Evolutionary conservation across 2,329 filamentous ascomycete species (phyloP).

Genomic region (Amauroascus verrucosus): DNA sequence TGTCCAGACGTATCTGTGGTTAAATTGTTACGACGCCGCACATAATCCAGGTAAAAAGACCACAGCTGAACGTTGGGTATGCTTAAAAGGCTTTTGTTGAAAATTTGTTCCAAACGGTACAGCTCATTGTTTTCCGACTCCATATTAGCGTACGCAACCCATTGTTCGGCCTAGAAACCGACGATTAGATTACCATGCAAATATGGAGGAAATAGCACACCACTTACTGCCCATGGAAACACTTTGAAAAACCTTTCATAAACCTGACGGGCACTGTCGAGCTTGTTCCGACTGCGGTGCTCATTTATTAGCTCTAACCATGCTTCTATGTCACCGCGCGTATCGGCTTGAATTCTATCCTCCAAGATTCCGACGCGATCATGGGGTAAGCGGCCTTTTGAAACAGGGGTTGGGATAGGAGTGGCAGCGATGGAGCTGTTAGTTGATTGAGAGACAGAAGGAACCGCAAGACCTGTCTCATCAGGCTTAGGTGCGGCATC

Average conservation of each 20-base stretch:
- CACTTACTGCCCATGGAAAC: conserved; percentile 82
- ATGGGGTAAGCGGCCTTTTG: conserved; percentile 52
- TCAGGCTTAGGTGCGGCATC: conserved; percentile 29
- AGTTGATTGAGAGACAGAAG: conserved; percentile 23
- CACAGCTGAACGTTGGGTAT: conserved; percentile 79
- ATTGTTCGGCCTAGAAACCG: conserved; percentile 65
- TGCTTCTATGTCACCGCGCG: conserved; percentile 81
- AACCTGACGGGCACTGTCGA: conserved; percentile 66
- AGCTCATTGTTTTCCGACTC: conserved; percentile 82
- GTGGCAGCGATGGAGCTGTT: conserved; percentile 32
- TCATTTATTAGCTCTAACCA: conserved; percentile 84
- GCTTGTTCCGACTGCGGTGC: conserved; percentile 67
- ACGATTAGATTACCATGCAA: conserved; percentile 23
- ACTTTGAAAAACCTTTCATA: conserved; percentile 81
- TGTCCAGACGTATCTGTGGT: conserved; percentile 64
- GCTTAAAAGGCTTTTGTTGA: conserved; percentile 65
- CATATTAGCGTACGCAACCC: conserved; percentile 80
- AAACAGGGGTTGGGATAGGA: conserved; percentile 36
- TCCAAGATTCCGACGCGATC: conserved; percentile 74
- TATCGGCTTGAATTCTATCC: conserved; percentile 83
- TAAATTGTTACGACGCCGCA: conserved; percentile 81
- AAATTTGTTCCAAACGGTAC: conserved; percentile 68
- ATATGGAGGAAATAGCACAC: neutral
- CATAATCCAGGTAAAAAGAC: conserved; percentile 90
- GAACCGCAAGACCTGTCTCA: conserved; percentile 12